phyloP scores from a whole-genome alignment of 1,139 yeast genomes.

The Candida sp. region DNA sequence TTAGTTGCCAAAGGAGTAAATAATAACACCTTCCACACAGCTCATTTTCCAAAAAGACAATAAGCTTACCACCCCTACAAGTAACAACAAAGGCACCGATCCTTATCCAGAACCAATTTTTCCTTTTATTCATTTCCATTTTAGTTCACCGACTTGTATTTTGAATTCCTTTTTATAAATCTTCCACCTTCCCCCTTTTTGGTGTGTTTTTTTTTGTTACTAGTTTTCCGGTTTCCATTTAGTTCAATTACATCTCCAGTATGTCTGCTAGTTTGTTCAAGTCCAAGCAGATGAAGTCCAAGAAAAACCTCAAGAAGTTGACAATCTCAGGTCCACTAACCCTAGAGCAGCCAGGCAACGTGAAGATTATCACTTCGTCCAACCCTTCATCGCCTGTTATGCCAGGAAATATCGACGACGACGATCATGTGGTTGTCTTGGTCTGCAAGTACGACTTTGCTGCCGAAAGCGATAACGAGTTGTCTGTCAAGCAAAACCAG shows the following conservation, averaged over 20 bases:
- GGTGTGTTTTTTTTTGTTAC: not conserved
- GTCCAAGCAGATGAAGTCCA: conserved; percentile 30
- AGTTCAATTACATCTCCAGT: not conserved
- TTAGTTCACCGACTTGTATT: not conserved
- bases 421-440: conserved; percentile 21
- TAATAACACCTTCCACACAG: too few species aligned
- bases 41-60: too few species aligned
- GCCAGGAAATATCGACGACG: not conserved
- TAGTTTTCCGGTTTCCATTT: not conserved
- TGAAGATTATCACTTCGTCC: not conserved
- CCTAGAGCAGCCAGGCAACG: not conserved
- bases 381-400: not conserved
- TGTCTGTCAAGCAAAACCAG: conserved; percentile 32
- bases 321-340: conserved; percentile 25
- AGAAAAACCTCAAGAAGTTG: conserved; percentile 32
- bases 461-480: conserved; percentile 31
- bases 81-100: too few species aligned
- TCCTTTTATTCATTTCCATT: too few species aligned
- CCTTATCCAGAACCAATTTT: too few species aligned
- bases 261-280: conserved; percentile 36
- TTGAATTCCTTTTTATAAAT: not conserved
- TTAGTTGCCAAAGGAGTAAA: too few species aligned
- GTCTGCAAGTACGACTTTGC: conserved; percentile 34
- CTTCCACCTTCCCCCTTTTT: not conserved
- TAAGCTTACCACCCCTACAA: too few species aligned